Conservation (phyloP, 441 rosid genomes). For the Syzygium malaccense region DNA sequence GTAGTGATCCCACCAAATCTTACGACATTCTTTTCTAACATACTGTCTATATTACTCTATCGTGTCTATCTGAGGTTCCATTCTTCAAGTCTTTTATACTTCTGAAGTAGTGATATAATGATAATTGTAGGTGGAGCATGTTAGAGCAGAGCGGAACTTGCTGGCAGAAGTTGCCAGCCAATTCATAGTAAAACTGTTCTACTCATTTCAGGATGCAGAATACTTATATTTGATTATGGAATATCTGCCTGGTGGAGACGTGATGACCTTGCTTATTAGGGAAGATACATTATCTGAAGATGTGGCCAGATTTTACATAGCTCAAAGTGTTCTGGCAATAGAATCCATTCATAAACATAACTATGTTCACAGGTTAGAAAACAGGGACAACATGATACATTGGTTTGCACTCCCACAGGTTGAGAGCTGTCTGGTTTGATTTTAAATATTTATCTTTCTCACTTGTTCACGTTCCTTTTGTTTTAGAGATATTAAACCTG, state of each 20-base stretch:
- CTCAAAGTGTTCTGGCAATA: slow-evolving; percentile 90
- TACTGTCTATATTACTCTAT: neutral
- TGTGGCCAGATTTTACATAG: slow-evolving; percentile 88
- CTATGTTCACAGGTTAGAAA: slow-evolving; percentile 81
- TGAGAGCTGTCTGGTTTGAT: slow-evolving; percentile 1
- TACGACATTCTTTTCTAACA: neutral
- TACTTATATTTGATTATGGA: slow-evolving; percentile 92
- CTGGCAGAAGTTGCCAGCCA: slow-evolving; percentile 98
- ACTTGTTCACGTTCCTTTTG: slow-evolving; percentile 13
- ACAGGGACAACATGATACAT: neutral
- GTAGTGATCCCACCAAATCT: too few species aligned
- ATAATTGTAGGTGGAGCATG: slow-evolving; percentile 80
- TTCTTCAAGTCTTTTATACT: neutral
- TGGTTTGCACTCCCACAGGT: neutral
- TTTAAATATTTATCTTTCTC: slow-evolving; percentile 6
- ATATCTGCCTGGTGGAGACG: slow-evolving; percentile 97
- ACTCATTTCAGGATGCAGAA: slow-evolving; percentile 94
- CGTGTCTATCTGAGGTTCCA: neutral
- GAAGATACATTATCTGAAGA: slow-evolving; percentile 88
- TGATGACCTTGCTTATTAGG: slow-evolving; percentile 95
- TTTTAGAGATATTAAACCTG: slow-evolving; percentile 94
- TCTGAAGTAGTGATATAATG: neutral
- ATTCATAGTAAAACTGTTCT: slow-evolving; percentile 91
- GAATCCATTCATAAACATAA: slow-evolving; percentile 93
- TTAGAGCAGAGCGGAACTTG: slow-evolving; percentile 93